Evolutionary conservation across 768 basidiomycete species (phyloP).

Genomic region (Leucosporidium creatinivorum): DNA sequence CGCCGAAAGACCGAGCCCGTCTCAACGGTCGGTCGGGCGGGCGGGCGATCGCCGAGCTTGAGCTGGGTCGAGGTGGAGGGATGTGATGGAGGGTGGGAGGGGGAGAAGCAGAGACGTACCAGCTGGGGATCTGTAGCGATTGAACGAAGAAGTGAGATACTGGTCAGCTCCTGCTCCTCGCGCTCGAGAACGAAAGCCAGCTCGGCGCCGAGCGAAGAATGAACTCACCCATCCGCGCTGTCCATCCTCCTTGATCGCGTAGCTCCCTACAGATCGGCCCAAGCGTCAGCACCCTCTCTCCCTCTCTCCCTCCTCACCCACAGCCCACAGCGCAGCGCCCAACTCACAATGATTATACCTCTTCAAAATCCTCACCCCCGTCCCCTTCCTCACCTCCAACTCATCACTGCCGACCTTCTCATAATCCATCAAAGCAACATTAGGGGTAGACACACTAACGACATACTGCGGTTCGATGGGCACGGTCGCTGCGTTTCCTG

Average conservation of each 20-base stretch:
- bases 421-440: constrained; percentile 93
- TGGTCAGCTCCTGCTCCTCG: too few species aligned
- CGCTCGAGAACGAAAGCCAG: too few species aligned
- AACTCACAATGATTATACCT: constrained; percentile 98
- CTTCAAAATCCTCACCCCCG: constrained; percentile 85
- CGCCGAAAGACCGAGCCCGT: too few species aligned
- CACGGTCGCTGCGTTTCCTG: constrained; percentile 50
- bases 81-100: background rate
- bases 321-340: constrained; percentile 46
- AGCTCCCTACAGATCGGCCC: constrained; percentile 13
- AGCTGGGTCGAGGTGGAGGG: background rate
- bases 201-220: background rate
- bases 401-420: constrained; percentile 89
- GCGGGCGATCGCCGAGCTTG: constrained; percentile 28
- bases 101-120: background rate
- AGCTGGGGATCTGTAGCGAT: background rate
- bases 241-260: constrained; percentile 85
- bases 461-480: constrained; percentile 86
- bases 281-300: background rate
- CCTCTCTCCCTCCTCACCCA: background rate
- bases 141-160: too few species aligned
- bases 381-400: constrained; percentile 78
- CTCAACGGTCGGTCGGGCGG: too few species aligned
- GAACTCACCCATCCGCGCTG: constrained; percentile 84
- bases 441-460: constrained; percentile 95